Percentiles rank a stretch among this genome's conserved stretches.
phyloP scores from a whole-genome alignment of 345 rosid genomes.

The Aquilaria yunnanensis region DNA sequence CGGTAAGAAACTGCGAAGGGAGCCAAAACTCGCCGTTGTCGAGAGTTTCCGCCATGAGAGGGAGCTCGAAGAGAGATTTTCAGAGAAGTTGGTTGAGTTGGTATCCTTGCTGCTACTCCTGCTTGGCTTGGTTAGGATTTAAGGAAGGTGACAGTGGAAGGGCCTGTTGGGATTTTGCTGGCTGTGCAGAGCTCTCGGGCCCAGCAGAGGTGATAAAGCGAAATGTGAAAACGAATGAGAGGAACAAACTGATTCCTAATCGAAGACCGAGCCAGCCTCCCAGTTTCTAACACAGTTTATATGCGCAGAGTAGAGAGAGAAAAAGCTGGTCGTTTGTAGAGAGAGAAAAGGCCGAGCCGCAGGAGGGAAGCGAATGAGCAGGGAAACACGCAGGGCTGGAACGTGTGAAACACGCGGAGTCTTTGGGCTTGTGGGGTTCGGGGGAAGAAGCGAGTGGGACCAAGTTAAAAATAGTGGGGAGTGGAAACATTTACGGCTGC shows the following conservation, averaged over 20 bases:
- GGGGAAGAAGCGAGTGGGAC: conserved; percentile 14
- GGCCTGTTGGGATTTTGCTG: conserved; percentile 12
- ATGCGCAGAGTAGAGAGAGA: not conserved
- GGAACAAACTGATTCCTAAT: too few relatives aligned
- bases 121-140: conserved; percentile 29
- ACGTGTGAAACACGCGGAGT: too few relatives aligned
- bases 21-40: conserved; percentile 73
- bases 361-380: too few relatives aligned
- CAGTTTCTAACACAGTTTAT: too few relatives aligned
- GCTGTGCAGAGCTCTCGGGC: conserved; percentile 26
- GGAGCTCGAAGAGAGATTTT: not conserved
- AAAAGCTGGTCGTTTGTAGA: conserved; percentile 31
- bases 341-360: not conserved
- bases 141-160: conserved; percentile 21
- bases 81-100: not conserved
- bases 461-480: conserved; percentile 4
- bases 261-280: too few relatives aligned
- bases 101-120: not conserved
- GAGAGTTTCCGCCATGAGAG: conserved; percentile 46
- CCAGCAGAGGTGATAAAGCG: conserved; percentile 16
- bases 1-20: conserved; percentile 67
- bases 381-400: too few relatives aligned
- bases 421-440: conserved; percentile 11
- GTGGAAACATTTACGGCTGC: too few relatives aligned
- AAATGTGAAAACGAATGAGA: not conserved